These are phyloP conservation scores for Eucalyptus curtisii DNA, from an alignment of 345 rosid genomes.

Conservation along the genomic window DNA sequence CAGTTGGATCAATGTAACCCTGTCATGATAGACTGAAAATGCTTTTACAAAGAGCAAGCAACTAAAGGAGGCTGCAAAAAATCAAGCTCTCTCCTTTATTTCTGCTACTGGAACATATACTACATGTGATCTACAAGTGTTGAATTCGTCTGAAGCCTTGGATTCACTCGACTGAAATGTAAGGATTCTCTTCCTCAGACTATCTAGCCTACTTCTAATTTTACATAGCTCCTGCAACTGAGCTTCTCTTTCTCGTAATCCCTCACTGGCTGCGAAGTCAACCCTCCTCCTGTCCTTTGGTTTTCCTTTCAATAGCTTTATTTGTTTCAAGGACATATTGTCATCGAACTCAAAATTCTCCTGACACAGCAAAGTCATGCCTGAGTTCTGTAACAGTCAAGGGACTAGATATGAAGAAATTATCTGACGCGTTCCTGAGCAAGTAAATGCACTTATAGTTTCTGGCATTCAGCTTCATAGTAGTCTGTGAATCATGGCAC, in stretches of 20 bases:
- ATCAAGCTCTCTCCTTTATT: conserved; percentile 31
- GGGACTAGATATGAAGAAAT: not conserved
- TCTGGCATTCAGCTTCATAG: not conserved
- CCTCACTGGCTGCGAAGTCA: not conserved
- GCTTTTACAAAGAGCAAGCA: not conserved
- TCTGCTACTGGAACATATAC: conserved; percentile 66
- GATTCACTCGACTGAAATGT: conserved; percentile 17
- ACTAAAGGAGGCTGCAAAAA: not conserved
- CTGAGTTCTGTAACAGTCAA: not conserved
- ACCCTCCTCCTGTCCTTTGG: conserved; percentile 16
- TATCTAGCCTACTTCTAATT: conserved; percentile 37
- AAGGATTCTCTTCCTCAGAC: conserved; percentile 31
- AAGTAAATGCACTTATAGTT: not conserved
- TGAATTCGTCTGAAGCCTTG: conserved; percentile 18
- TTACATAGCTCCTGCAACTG: conserved; percentile 63
- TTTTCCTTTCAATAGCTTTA: conserved; percentile 18
- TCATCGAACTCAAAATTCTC: conserved; percentile 22
- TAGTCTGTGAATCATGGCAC: not conserved
- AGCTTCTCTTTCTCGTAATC: conserved; percentile 26
- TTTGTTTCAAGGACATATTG: conserved; percentile 38
- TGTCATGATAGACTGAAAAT: not conserved
- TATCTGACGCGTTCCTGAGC: not conserved
- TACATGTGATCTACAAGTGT: conserved; percentile 17
- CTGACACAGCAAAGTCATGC: conserved; percentile 10
- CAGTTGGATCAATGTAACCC: not conserved